phyloP scores from a whole-genome alignment of 352 stramenopile genomes.

The Pythium plurisporium region DNA sequence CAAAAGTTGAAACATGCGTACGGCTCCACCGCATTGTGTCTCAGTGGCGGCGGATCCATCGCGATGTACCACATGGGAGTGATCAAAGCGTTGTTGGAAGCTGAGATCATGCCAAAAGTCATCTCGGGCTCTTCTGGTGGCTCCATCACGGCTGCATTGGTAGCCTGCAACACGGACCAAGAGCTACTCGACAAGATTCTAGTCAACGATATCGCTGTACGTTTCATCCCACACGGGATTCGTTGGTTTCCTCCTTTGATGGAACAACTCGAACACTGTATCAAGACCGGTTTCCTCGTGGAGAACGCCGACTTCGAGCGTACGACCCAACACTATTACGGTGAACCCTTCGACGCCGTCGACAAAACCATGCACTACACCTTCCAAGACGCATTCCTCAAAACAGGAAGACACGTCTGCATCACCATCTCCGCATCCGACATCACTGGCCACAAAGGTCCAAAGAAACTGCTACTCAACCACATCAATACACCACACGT shows the following conservation, averaged over 20 bases:
- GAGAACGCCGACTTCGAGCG: conserved; percentile 71
- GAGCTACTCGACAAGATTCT: conserved; percentile 63
- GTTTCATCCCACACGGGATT: conserved; percentile 50
- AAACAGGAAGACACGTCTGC: conserved; percentile 94
- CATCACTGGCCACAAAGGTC: conserved; percentile 77
- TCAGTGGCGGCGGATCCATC: conserved; percentile 88
- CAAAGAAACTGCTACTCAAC: conserved; percentile 93
- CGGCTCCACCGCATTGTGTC: conserved; percentile 87
- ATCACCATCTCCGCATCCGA: conserved; percentile 92
- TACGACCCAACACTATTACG: conserved; percentile 93
- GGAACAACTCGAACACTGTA: conserved; percentile 83
- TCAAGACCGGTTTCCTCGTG: conserved; percentile 87
- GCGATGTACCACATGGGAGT: conserved; percentile 96
- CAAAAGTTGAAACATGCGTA: conserved; percentile 72
- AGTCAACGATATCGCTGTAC: conserved; percentile 50
- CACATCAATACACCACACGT: conserved; percentile 64
- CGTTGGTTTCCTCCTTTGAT: conserved; percentile 80
- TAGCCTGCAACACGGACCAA: conserved; percentile 81
- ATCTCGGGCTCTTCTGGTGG: conserved; percentile 92
- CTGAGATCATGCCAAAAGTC: conserved; percentile 87
- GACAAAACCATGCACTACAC: conserved; percentile 75
- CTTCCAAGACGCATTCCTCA: conserved; percentile 92
- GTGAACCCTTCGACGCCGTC: conserved; percentile 42
- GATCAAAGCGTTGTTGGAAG: conserved; percentile 84
- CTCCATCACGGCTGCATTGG: conserved; percentile 83